phyloP scores from a whole-genome alignment of 2,329 filamentous ascomycete species.

The Claviceps lovelessii region DNA sequence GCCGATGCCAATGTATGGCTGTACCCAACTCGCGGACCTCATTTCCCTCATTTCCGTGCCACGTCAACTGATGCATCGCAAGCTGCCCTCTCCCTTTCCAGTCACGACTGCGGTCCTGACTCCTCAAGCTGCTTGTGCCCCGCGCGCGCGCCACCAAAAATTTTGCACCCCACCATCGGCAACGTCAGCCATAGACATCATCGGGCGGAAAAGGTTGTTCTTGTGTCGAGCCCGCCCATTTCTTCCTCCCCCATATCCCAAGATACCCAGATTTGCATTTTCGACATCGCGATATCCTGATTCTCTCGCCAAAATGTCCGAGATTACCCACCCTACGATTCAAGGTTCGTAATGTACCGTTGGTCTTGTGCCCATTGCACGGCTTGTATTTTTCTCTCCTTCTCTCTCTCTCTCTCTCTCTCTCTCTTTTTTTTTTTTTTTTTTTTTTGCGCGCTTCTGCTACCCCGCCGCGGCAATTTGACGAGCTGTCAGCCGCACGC shows the following conservation, averaged over 20 bases:
- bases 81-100: background rate
- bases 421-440: background rate
- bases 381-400: background rate
- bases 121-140: background rate
- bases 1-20: no score
- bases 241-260: background rate
- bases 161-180: conserved; percentile 2
- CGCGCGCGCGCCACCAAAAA: conserved; percentile 1
- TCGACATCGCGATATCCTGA: conserved; percentile 5
- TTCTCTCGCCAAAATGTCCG: conserved; percentile 35
- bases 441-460: background rate
- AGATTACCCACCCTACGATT: conserved; percentile 64
- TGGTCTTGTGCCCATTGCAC: background rate
- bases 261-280: conserved; percentile 3
- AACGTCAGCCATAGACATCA: conserved; percentile 2
- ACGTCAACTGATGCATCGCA: background rate
- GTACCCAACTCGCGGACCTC: no score
- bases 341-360: conserved; percentile 32
- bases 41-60: background rate
- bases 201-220: conserved; percentile 2
- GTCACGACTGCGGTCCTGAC: background rate
- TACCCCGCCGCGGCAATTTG: conserved; percentile 1
- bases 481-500: background rate
- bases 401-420: no score
- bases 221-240: background rate